phyloP scores from a whole-genome alignment of 1,139 yeast species.

The Suhomyces guaymorum region DNA sequence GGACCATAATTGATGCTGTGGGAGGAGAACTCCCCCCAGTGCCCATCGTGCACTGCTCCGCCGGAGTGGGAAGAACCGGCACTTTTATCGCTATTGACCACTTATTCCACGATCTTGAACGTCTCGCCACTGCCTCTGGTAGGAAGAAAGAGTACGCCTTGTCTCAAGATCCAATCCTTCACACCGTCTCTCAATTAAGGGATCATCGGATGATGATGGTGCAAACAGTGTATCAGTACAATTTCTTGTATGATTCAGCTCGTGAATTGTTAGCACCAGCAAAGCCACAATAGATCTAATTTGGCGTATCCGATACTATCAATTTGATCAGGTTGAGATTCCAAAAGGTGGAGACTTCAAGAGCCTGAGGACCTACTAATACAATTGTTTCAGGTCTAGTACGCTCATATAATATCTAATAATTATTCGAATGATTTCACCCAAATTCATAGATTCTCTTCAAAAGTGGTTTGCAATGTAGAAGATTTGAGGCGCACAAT shows the following conservation, averaged over 20 bases:
- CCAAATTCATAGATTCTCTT: too few relatives aligned
- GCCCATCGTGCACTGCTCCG: slow-evolving; percentile 73
- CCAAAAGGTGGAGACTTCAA: too few relatives aligned
- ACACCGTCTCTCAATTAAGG: slow-evolving; percentile 48
- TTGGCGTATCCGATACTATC: too few relatives aligned
- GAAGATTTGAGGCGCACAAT: too few relatives aligned
- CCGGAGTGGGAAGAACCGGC: slow-evolving; percentile 85
- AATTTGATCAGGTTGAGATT: too few relatives aligned
- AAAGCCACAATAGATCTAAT: too few relatives aligned
- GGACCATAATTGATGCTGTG: slow-evolving; percentile 6
- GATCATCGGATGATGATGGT: slow-evolving; percentile 66
- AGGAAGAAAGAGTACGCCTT: slow-evolving; percentile 10
- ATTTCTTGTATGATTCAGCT: slow-evolving; percentile 44
- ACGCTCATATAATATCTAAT: neutral
- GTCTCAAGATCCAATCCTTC: slow-evolving; percentile 27
- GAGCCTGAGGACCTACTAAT: neutral
- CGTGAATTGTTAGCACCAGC: slow-evolving; percentile 4
- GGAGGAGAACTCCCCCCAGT: slow-evolving; percentile 15
- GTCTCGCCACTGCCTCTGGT: slow-evolving; percentile 1
- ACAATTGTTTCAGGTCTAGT: neutral
- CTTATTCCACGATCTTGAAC: slow-evolving; percentile 32
- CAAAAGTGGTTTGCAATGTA: too few relatives aligned
- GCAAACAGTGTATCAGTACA: slow-evolving; percentile 58
- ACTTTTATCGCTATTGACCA: slow-evolving; percentile 73
- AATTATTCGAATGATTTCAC: neutral